These are phyloP conservation scores for Hortiboletus campestris DNA, from an alignment of 768 basidiomycete genomes.

Conservation along the genomic window DNA sequence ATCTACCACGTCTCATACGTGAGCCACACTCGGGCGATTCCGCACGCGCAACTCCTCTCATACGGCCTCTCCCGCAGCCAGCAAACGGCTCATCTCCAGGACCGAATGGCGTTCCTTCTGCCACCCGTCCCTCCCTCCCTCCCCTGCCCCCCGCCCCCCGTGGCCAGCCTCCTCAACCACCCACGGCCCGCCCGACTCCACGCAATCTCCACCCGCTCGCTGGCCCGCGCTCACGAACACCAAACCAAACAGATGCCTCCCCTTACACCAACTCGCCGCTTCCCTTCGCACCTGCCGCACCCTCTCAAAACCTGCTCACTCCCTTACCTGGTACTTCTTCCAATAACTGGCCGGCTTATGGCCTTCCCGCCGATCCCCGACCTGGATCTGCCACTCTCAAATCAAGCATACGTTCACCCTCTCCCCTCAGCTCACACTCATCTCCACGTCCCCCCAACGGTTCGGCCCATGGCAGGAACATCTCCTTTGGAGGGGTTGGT, in stretches of 20 bases:
- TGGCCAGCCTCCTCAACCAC: constrained; percentile 56
- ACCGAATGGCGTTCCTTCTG: constrained; percentile 29
- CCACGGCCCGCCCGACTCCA: constrained; percentile 30
- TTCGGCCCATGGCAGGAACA: constrained; percentile 50
- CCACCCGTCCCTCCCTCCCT: constrained; percentile 49
- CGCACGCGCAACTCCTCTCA: constrained; percentile 22
- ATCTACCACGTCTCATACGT: constrained; percentile 72
- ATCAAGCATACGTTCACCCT: constrained; percentile 40
- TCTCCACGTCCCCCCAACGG: constrained; percentile 41
- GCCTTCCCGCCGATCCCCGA: constrained; percentile 61
- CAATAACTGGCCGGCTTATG: constrained; percentile 45
- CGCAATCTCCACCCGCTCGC: constrained; percentile 36
- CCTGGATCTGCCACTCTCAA: constrained; percentile 46
- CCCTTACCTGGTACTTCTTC: constrained; percentile 33
- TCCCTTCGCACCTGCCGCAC: constrained; percentile 25
- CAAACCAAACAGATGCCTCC: constrained; percentile 55
- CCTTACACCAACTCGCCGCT: constrained; percentile 43
- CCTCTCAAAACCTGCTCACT: constrained; percentile 40
- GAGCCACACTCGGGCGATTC: constrained; percentile 59
- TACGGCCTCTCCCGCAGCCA: constrained; percentile 34
- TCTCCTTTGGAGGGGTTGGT: constrained; percentile 46
- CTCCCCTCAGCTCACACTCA: constrained; percentile 24
- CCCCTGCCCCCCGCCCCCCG: constrained; percentile 72
- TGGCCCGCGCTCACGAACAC: constrained; percentile 45
- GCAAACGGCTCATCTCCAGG: constrained; percentile 23